These are phyloP conservation scores for Camelina laxa DNA, from an alignment of 345 rosid species.

Conservation along the genomic window DNA sequence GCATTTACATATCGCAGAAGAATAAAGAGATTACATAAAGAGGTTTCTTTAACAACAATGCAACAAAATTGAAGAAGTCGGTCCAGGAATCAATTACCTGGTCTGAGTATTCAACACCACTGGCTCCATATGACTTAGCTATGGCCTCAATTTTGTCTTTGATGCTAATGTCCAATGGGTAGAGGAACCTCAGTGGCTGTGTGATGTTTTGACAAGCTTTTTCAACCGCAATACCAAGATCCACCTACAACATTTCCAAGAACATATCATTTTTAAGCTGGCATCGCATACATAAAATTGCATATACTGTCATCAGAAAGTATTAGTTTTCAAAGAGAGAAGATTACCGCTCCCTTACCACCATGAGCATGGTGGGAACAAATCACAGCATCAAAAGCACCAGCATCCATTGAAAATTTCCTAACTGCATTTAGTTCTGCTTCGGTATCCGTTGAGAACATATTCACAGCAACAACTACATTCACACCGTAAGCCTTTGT, in stretches of 20 bases:
- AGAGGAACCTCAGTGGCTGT: slow-evolving; percentile 74
- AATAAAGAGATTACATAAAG: background rate
- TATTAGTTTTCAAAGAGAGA: background rate
- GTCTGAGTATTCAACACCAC: slow-evolving; percentile 87
- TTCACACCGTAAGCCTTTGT: slow-evolving; percentile 88
- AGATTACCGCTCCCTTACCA: slow-evolving; percentile 92
- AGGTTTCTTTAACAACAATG: slow-evolving; percentile 3
- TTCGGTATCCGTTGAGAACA: slow-evolving; percentile 86
- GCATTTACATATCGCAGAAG: slow-evolving; percentile 29
- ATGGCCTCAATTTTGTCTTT: slow-evolving; percentile 91
- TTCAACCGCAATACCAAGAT: slow-evolving; percentile 92
- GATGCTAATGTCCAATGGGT: slow-evolving; percentile 77
- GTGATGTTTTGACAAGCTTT: slow-evolving; percentile 79
- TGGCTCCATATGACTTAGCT: slow-evolving; percentile 95
- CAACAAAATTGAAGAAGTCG: background rate
- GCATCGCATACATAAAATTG: background rate
- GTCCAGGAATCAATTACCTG: slow-evolving; percentile 58
- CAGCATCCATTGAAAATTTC: slow-evolving; percentile 79
- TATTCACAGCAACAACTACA: slow-evolving; percentile 95
- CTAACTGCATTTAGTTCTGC: slow-evolving; percentile 90
- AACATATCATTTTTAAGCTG: slow-evolving; percentile 16
- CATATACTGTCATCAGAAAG: background rate
- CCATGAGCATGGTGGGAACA: slow-evolving; percentile 98
- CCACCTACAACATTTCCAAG: slow-evolving; percentile 59
- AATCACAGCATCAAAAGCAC: slow-evolving; percentile 91